Percentiles rank a stretch among this genome's conserved stretches.
Evolutionary conservation across 495 filamentous ascomycete species (phyloP).

Genomic region (Parachaetomium inaequale): DNA sequence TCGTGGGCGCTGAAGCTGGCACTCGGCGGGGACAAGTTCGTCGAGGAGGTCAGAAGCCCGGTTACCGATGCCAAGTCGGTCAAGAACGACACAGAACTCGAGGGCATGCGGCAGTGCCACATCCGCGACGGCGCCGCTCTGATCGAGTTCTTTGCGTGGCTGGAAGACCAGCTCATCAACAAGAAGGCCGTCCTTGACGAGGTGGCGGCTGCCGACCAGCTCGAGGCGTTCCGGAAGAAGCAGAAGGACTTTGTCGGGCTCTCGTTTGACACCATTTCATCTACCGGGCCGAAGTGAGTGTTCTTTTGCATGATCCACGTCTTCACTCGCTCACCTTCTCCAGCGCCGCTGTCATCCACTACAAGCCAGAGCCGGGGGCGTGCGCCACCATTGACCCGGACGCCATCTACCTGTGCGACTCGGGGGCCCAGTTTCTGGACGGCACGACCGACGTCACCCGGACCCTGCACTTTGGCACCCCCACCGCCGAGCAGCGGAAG

Average conservation of each 20-base stretch:
- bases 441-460: constrained; percentile 96
- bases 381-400: constrained; percentile 84
- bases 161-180: constrained; percentile 78
- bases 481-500: constrained; percentile 79
- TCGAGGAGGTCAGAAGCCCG: constrained; percentile 84
- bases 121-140: constrained; percentile 91
- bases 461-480: constrained; percentile 86
- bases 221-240: constrained; percentile 77
- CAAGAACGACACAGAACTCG: constrained; percentile 88
- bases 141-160: constrained; percentile 92
- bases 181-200: constrained; percentile 78
- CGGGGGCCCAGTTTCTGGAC: constrained; percentile 90
- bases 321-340: constrained; percentile 6
- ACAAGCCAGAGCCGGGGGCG: constrained; percentile 80
- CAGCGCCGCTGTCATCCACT: constrained; percentile 89
- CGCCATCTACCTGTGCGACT: constrained; percentile 92
- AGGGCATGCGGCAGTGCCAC: constrained; percentile 93
- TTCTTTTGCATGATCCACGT: not conserved
- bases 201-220: constrained; percentile 83
- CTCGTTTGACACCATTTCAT: constrained; percentile 95
- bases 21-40: constrained; percentile 81
- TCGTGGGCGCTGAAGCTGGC: constrained; percentile 91
- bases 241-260: constrained; percentile 83
- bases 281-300: constrained; percentile 76
- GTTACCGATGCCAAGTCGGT: constrained; percentile 94